A percentile compares a stretch with the other conserved stretches of the same genome.
These are phyloP conservation scores for Erucastrum elatum DNA, from an alignment of 345 rosid genomes.

Conservation along the genomic window DNA sequence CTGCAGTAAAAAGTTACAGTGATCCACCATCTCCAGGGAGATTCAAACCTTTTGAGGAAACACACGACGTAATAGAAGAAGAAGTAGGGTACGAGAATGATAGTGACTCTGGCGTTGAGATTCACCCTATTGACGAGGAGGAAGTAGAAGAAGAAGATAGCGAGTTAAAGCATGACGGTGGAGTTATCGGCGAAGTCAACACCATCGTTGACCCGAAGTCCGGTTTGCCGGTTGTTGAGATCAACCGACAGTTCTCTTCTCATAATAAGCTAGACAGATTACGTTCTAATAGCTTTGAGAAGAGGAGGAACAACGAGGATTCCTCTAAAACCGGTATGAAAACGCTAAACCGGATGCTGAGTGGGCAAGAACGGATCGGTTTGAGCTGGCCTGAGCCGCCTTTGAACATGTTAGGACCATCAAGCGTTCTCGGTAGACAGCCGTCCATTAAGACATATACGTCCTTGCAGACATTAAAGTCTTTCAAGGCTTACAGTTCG, in stretches of 20 bases:
- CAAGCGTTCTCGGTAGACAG: conserved; percentile 60
- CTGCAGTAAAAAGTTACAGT: conserved; percentile 69
- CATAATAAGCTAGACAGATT: conserved; percentile 59
- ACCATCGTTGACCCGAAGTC: conserved; percentile 19
- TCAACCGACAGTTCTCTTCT: conserved; percentile 57
- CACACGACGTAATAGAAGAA: conserved; percentile 70
- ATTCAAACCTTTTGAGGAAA: conserved; percentile 66
- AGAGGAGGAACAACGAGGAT: conserved; percentile 24
- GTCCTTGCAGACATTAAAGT: conserved; percentile 56
- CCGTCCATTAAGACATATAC: conserved; percentile 58
- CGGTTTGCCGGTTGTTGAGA: conserved; percentile 35
- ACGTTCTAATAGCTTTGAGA: conserved; percentile 40
- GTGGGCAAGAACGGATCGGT: conserved; percentile 73
- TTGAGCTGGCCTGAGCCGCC: conserved; percentile 96
- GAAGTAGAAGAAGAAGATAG: conserved; percentile 21
- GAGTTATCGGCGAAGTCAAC: conserved; percentile 31
- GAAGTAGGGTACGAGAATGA: conserved; percentile 70
- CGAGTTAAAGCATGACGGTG: conserved; percentile 36
- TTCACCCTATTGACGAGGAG: conserved; percentile 76
- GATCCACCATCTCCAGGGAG: conserved; percentile 95
- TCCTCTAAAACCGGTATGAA: conserved; percentile 27
- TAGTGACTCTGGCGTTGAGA: conserved; percentile 76
- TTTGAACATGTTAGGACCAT: conserved; percentile 56
- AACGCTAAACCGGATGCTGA: conserved; percentile 58
- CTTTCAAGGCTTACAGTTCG: conserved; percentile 59